Evolutionary conservation across 805 yeast genomes (phyloP), one percentile per base, ranked within the genome.

Genomic region (Trichomonascus vanleenenianus): DNA sequence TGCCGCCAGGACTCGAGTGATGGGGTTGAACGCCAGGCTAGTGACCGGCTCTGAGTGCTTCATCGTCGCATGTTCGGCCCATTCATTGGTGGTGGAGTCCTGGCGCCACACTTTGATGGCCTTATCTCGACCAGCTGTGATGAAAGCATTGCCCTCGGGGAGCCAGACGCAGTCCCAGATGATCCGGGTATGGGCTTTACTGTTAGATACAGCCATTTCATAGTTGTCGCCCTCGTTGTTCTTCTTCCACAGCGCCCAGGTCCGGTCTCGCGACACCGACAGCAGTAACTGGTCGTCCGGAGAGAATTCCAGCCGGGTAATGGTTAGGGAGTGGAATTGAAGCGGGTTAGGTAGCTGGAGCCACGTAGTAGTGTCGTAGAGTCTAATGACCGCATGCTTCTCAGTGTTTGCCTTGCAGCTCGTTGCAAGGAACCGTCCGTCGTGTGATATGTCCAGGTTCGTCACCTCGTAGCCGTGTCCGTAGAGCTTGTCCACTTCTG

Each of bases 401-500:
- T 77, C 75, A 6, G 79, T 76, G 62, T 91, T 91, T 2, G 97
- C 88, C 50, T 82, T 76, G 68, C 97, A 91, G n/a, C 97, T 85
- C 7, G 95, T 79, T 2, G 96, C 96, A 38, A 93, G 72, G 20
- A 83, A 61, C 32, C 66, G 60, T 11, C 78, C 74, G 55, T 75
- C 79, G 3, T 81, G 78, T 7, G 87, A 77, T 1, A 80, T 74
- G 44, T 85, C 95, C 34, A 88, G 73, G 39, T 91, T 75, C 0
- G 87, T 78, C 33, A 89, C 79, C 61, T 94, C 99, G 64, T 87
- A 94, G 7, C 99, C 99, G 62, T 93, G 99, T 0, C 99, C 99
- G 58, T 93, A 93, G 38, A 93, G 65, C 61, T 93, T 93, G 57
- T 93, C 98, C 46, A 83, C 68, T 60, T 93, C 99, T 0, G 98